phyloP scores from a whole-genome alignment of 306 rosid genomes.

The Parietaria judaica region DNA sequence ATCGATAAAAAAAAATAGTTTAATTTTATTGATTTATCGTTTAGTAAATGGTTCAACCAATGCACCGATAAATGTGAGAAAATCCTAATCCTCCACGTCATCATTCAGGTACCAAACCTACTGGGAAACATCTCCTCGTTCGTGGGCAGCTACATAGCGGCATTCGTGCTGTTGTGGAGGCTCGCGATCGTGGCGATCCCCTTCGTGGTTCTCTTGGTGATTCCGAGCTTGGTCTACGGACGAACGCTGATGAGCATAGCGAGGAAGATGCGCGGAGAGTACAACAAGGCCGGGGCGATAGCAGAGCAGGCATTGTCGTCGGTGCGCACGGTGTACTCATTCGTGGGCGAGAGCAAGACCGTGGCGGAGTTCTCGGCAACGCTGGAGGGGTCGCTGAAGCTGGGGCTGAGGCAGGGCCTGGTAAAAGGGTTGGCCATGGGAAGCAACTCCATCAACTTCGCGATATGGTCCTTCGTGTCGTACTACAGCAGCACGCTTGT shows the following conservation, averaged over 20 bases:
- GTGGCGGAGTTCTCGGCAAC: constrained; percentile 58
- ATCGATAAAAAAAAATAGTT: no score
- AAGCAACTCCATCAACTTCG: constrained; percentile 77
- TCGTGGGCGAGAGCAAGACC: constrained; percentile 70
- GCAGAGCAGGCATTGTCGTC: constrained; percentile 89
- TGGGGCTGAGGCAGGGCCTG: constrained; percentile 78
- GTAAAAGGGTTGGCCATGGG: constrained; percentile 92
- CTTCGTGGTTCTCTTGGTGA: constrained; percentile 53
- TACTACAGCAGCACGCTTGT: constrained; percentile 81
- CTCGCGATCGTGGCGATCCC: constrained; percentile 77
- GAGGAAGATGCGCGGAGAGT: constrained; percentile 59
- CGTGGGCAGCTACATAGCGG: constrained; percentile 65
- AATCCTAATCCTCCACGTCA: no score
- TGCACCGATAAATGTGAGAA: no score
- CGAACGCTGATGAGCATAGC: constrained; percentile 63
- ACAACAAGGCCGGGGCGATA: constrained; percentile 52
- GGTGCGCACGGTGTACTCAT: constrained; percentile 76
- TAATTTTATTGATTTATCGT: no score
- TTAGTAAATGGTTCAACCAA: no score
- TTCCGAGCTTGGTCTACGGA: constrained; percentile 80
- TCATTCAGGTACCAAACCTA: constrained; percentile 60
- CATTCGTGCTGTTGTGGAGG: constrained; percentile 60
- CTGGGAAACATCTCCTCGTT: constrained; percentile 57
- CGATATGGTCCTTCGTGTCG: constrained; percentile 78
- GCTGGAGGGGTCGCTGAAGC: constrained; percentile 47